phyloP scores from a whole-genome alignment of 352 stramenopile species.

The Globisporangium abappressorium region DNA sequence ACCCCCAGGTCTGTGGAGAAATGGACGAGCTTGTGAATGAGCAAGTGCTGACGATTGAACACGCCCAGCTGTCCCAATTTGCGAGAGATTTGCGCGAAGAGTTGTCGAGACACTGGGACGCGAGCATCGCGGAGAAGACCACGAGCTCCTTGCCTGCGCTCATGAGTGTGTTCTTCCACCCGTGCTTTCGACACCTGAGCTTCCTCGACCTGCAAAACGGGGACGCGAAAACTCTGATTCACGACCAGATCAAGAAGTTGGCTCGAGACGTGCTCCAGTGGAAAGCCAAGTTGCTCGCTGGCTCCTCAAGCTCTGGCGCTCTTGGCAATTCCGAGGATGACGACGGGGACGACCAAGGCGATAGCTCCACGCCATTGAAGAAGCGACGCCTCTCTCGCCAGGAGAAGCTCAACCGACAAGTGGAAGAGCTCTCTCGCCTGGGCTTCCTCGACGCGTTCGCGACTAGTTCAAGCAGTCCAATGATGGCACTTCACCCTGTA shows the following conservation, averaged over 20 bases:
- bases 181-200: conserved; percentile 24
- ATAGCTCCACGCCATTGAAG: conserved; percentile 6
- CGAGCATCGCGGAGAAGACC: conserved; percentile 2
- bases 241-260: conserved; percentile 6
- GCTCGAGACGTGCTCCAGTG: conserved; percentile 11
- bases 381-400: conserved; percentile 15
- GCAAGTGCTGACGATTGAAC: not conserved
- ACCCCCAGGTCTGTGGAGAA: not conserved
- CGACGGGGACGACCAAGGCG: not conserved
- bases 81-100: conserved; percentile 11
- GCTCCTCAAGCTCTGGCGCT: not conserved
- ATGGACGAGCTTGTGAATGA: not conserved
- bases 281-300: conserved; percentile 5
- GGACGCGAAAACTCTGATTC: conserved; percentile 3
- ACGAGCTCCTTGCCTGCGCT: conserved; percentile 4
- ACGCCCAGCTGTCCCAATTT: conserved; percentile 10
- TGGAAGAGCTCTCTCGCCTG: conserved; percentile 16
- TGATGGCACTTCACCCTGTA: not conserved
- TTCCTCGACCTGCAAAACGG: conserved; percentile 7
- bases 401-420: conserved; percentile 17
- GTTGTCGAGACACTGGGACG: conserved; percentile 12
- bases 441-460: conserved; percentile 16
- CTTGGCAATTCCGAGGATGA: conserved; percentile 1
- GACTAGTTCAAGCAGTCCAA: not conserved
- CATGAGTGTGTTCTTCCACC: conserved; percentile 23